Evolutionary conservation across 176 grass and related monocot species (phyloP), one percentile per base, ranked within the genome.

Genomic region (Triticum dicoccoides): DNA sequence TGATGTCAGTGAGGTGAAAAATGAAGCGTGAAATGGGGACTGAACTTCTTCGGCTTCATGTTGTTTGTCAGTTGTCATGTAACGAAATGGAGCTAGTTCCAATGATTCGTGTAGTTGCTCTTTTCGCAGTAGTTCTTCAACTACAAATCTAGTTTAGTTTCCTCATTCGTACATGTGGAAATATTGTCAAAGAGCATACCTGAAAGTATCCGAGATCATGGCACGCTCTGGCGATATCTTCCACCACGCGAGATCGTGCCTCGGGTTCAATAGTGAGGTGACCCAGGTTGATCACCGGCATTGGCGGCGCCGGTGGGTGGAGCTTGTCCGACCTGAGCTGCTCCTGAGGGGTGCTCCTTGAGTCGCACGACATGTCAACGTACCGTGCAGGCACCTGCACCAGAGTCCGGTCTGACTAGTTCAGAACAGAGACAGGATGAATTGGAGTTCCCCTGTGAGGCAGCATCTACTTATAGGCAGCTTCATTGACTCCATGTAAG

Each of bases 271-370:
- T 85, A 6, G 14, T 70, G 66, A 92, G 80, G 24, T 84, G 85
- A 3, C 82, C 82, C 20, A 93, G 78, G 72, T 93, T 87, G 65
- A 93, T 90, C 58, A 90, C 82, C 2, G 85, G 88, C 34, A 78
- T 72, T 58, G 91, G 74, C 34, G 0, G 67, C 0, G 0, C 44
- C 10, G 44, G 44, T 4, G 23, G 76, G 32, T 84, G 76, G 38
- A 89, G 23, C 42, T 80, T 68, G 2, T 74, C 39, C 0, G 61
- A 85, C 0, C 62, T 45, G 5, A 85, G 88, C 88, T 89, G 82
- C 9, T 73, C 68, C 33, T 59, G 45, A 58, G 82, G 34, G 25
- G 29, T 45, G 20, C 18, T 76, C 34, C 6, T 80, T 10, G 87
- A 85, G 34, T 32, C 42, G 0, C 65, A 59, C 45, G 88, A 89